A percentile compares a stretch with the other conserved stretches of the same genome.
These are phyloP conservation scores for Ogataea paraovalis DNA, from an alignment of 805 yeast species.

Conservation along the genomic window DNA sequence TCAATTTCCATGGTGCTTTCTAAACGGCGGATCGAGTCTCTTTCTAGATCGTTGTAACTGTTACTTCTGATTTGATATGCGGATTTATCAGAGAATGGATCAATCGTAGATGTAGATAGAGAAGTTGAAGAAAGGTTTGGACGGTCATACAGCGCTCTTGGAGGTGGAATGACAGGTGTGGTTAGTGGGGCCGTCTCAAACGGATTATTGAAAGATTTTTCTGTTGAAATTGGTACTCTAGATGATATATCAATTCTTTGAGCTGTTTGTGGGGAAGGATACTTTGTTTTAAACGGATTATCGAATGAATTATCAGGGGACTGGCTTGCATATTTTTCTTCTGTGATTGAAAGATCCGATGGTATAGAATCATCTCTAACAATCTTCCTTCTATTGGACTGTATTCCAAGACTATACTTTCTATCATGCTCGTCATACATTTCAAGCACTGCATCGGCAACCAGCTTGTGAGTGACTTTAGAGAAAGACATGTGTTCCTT, in stretches of 20 bases:
- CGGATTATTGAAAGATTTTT: background rate
- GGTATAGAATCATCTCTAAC: slow-evolving; percentile 17
- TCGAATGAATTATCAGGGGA: background rate
- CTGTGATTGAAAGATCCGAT: background rate
- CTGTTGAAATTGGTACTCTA: background rate
- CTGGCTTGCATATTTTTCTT: background rate
- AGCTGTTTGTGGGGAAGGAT: background rate
- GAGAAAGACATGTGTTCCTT: slow-evolving; percentile 12
- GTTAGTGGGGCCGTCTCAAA: background rate
- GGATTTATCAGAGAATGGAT: background rate
- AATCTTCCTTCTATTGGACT: slow-evolving; percentile 11
- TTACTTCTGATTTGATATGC: background rate
- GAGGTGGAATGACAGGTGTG: background rate
- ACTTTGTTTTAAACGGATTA: background rate
- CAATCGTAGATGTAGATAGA: background rate
- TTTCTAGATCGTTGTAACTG: background rate
- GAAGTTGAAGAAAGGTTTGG: background rate
- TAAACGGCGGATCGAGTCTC: background rate
- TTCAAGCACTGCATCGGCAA: slow-evolving; percentile 25
- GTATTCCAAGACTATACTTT: slow-evolving; percentile 8
- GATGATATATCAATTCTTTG: background rate
- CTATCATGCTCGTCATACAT: slow-evolving; percentile 25
- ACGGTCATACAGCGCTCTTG: background rate
- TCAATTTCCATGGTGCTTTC: background rate
- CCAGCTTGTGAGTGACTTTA: slow-evolving; percentile 23